Base-by-base conservation (phyloP, 495 filamentous ascomycete species). In the Xylaria venustula region DNA sequence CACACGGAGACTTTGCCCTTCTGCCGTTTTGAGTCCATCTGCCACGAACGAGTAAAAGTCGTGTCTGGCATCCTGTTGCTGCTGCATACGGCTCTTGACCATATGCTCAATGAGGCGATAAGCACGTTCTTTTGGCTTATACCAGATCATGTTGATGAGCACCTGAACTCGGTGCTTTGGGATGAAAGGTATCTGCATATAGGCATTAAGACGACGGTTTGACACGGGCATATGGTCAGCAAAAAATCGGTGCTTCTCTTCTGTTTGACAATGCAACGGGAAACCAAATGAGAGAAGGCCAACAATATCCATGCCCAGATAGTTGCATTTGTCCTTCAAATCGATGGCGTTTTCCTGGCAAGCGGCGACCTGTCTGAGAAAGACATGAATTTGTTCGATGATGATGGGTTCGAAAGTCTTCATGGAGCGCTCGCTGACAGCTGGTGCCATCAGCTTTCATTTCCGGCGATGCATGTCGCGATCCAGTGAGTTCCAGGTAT, bases 21-120 rank as follows among this genome's bases (percentile, higher is more conserved):
- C 15, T 30, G 25, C 7, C 22, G 36, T 66, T 56, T 70, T 23
- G 73, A 81, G 44, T 76, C 32, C 32, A 11, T 79, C 75, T 5
- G 75, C 77, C 42, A 77, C 78, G 61, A 73, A 64, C 0, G 66
- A 65, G 41, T 64, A 67, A 0, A 71, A 34, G 26, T 71, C 69
- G 2, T 28, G 12, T 11, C 59, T 53, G 3, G 54, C 61, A 15
- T 71, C 2, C 12, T 50, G 62, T 1, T 52, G 60, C 47, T 62
- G 11, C 5, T 44, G n/a, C 8, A 62, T 28, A 8, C 68, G 68
- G 1, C 44, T 41, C 8, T 19, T 45, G 0, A 60, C 23, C 56
- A 64, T 64, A 7, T 17, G 22, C 42, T 19, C 2, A 3, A 48
- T 14, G 3, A 15, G 5, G 6, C 19, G 7, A 14, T n/a, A 3